phyloP scores from a whole-genome alignment of 495 filamentous ascomycete species.

The Hypoxylon lienhwacheense region DNA sequence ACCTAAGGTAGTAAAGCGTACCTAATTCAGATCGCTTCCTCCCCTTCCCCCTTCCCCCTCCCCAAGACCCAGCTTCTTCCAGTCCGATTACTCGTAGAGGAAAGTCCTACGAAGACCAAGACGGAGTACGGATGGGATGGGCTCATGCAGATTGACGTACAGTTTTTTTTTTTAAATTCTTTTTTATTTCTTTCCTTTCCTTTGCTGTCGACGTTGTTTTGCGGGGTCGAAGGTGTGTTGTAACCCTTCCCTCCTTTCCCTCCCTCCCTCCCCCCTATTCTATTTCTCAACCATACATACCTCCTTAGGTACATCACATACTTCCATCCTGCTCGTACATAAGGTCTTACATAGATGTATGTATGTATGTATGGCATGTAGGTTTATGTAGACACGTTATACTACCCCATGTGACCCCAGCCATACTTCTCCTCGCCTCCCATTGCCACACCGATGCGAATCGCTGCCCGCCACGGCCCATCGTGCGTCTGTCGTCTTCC shows the following conservation, averaged over 20 bases:
- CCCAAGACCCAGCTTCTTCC: too few relatives aligned
- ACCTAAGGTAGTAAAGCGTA: too few relatives aligned
- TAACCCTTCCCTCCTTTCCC: too few relatives aligned
- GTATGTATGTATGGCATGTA: too few relatives aligned
- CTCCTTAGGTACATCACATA: too few relatives aligned
- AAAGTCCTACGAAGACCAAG: slow-evolving; percentile 21
- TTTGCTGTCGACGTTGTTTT: too few relatives aligned
- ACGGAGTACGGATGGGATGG: slow-evolving; percentile 13
- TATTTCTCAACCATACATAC: slow-evolving; percentile 20
- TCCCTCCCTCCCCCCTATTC: too few relatives aligned
- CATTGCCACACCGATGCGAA: slow-evolving; percentile 39
- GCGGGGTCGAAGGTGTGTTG: slow-evolving; percentile 30
- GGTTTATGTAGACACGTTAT: slow-evolving; percentile 30
- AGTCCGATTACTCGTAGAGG: slow-evolving; percentile 7
- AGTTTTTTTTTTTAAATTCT: too few relatives aligned
- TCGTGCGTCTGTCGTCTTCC: slow-evolving; percentile 18
- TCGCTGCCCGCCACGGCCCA: slow-evolving; percentile 24
- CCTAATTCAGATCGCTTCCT: too few relatives aligned
- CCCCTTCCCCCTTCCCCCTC: too few relatives aligned
- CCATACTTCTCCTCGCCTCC: slow-evolving; percentile 25
- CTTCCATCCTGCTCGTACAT: neutral
- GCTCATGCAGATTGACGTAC: slow-evolving; percentile 34
- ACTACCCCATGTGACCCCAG: slow-evolving; percentile 39
- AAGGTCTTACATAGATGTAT: too few relatives aligned
- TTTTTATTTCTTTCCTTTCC: too few relatives aligned